Base-by-base conservation (phyloP, 495 filamentous ascomycete genomes). In the Penicillium waksmanii region DNA sequence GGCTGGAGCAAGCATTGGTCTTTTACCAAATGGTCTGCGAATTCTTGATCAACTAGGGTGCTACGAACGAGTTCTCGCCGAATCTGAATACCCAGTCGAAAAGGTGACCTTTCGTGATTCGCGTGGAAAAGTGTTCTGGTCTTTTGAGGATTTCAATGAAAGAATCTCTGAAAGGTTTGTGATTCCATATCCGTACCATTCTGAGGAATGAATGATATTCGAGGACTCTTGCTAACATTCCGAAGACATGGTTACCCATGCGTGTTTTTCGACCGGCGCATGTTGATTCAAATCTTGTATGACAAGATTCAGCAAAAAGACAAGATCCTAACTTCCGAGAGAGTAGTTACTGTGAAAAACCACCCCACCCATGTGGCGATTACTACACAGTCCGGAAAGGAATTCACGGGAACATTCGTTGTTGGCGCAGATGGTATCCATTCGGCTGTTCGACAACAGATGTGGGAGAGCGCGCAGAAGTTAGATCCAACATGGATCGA, bases 401-500 rank as follows among this genome's bases (percentile, higher is more conserved):
- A 55, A 0, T 77, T 71, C 43, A 53, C 58, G 1, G 83, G 80
- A 0, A 70, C 78, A 53, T 59, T 84, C n/a, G 54, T 85, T 5
- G 64, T 83, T n/a, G 83, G 81, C 0, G 74, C 75, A n/a, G 84
- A 85, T 55, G 84, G 82, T 0, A 73, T 82, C 31, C 76, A 81
- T 56, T 80, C 76, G 52, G 67, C 58, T 25, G 76, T 78, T 8
- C 67, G 81, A 15, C 53, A 65, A 47, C 72, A 79, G 56, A 80
- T 85, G 72, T 71, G 75, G 61, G 57, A 70, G 10, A 62, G 71
- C 51, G 72, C 67, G 5, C 46, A 70, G 27, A 58, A 66, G 31
- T n/a, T 57, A 5, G 60, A 68, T 52, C 56, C 59, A 21, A 38
- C 46, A n/a, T 66, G 68, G 62, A 27, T 56, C 58, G 63, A 66